Evolutionary conservation across 306 rosid genomes (phyloP).

Genomic region (Acacia confusa): DNA sequence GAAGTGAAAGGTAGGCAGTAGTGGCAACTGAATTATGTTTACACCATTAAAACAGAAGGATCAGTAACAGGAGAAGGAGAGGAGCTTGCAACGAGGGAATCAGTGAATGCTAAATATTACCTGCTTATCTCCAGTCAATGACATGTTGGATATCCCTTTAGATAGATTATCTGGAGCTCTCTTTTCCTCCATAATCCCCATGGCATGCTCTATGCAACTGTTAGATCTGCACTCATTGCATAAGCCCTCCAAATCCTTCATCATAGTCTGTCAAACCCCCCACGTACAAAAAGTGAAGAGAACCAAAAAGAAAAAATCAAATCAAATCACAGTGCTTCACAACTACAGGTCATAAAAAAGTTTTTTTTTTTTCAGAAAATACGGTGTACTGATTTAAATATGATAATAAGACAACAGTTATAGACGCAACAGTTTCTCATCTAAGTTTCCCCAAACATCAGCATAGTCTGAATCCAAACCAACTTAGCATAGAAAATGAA

Average conservation of each 20-base stretch:
- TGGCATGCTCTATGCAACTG: slow-evolving; percentile 57
- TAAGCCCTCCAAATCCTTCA: slow-evolving; percentile 50
- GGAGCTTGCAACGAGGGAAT: neutral
- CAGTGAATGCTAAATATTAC: slow-evolving; percentile 24
- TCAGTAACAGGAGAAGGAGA: slow-evolving; percentile 28
- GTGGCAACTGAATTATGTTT: neutral
- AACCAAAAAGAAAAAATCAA: slow-evolving; percentile 10
- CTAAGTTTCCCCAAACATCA: slow-evolving; percentile 5
- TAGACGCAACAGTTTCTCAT: neutral
- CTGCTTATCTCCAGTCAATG: slow-evolving; percentile 51
- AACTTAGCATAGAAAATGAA: neutral
- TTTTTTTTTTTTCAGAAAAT: neutral
- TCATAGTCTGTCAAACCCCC: slow-evolving; percentile 42
- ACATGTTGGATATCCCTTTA: slow-evolving; percentile 44
- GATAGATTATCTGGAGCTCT: slow-evolving; percentile 45
- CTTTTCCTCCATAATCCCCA: slow-evolving; percentile 56
- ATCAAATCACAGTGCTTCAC: slow-evolving; percentile 10
- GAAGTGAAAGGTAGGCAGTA: neutral
- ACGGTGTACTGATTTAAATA: neutral
- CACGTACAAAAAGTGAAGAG: neutral
- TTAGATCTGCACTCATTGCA: slow-evolving; percentile 49
- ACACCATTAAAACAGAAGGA: neutral
- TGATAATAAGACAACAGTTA: slow-evolving; percentile 10
- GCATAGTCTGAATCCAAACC: slow-evolving; percentile 10
- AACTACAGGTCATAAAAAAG: neutral